Base-by-base conservation (phyloP, 331 rosid genomes). In the Saraca asoca region DNA sequence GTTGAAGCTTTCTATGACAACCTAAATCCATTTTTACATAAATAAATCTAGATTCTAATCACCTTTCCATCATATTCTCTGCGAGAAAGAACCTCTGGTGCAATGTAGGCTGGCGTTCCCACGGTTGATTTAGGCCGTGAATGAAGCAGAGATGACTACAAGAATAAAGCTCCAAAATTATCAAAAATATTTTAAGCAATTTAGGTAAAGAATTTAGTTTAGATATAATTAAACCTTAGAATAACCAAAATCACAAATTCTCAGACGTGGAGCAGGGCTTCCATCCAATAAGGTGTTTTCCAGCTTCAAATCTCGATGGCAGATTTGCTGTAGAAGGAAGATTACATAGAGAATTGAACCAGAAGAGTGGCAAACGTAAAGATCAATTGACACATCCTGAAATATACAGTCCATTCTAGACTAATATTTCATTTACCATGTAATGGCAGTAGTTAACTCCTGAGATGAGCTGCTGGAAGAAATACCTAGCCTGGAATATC, bases 11-110 rank as follows among this genome's bases (percentile, higher is more conserved):
- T 3, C 31, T 1, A 24, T 24, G 1, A 24, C 31, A 24, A 24
- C 31, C 31, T 24, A 24, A 24, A n/a, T n/a, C n/a, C n/a, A n/a
- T n/a, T 42, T 13, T 33, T 29, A 18, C 52, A 31, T 18, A 63
- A 59, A 18, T 57, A 41, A 51, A 24, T 24, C 31, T n/a, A 44
- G 74, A 64, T 64, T 46, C 50, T 17, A 52, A 67, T 54, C 75
- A 91, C 97, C 93, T 91, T 91, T 63, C 97, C 97, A 13, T 91
- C 96, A 66, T 91, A 91, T 81, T 91, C 97, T 78, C 91, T 85
- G 6, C 91, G 95, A 33, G 94, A 87, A 73, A 91, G 95, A 80
- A 91, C 97, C 85, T 91, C 97, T 8, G 96, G 96, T 39, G 96
- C 96, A 73, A 89, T 89, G 66, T 89, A 89, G 11, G 96, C 96